phyloP scores from a whole-genome alignment of 225 moss, liverwort and hornwort species.

The Antitrichia curtipendula region DNA sequence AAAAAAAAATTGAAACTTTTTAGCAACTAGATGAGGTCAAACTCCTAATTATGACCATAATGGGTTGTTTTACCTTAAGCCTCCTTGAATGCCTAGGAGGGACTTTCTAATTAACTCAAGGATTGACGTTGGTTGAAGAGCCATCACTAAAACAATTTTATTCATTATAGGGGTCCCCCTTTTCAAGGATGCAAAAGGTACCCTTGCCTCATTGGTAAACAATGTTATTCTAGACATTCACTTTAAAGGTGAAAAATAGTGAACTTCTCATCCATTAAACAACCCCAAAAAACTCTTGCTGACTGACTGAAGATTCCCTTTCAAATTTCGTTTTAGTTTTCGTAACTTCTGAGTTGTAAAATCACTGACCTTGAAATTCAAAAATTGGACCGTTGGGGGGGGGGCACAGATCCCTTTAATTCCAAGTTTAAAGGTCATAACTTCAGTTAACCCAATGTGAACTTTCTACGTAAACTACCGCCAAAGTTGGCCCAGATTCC shows the following conservation, averaged over 20 bases:
- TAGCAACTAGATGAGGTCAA: too few relatives aligned
- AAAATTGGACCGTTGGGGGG: not conserved
- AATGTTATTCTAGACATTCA: not conserved
- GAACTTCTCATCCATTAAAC: not conserved
- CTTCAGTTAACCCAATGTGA: not conserved
- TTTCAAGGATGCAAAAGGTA: too few relatives aligned
- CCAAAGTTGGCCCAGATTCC: not conserved
- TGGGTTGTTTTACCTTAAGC: too few relatives aligned
- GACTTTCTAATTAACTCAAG: fast-evolving
- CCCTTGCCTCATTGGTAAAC: not conserved
- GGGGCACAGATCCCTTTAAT: not conserved
- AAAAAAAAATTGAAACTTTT: too few relatives aligned
- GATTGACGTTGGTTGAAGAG: fast-evolving
- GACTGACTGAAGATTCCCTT: not conserved
- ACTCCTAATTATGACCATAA: too few relatives aligned
- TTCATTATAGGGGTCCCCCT: fast-evolving
- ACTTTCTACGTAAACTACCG: not conserved
- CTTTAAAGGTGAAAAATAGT: too few relatives aligned
- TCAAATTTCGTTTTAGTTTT: not conserved
- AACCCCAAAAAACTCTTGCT: not conserved
- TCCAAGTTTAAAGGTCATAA: not conserved
- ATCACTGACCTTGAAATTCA: not conserved
- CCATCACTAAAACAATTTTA: not conserved
- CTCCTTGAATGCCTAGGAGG: fast-evolving
- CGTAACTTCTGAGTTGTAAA: not conserved